Base-by-base conservation (phyloP, 2,329 filamentous ascomycete genomes). In the Stagonosporopsis rhizophila region DNA sequence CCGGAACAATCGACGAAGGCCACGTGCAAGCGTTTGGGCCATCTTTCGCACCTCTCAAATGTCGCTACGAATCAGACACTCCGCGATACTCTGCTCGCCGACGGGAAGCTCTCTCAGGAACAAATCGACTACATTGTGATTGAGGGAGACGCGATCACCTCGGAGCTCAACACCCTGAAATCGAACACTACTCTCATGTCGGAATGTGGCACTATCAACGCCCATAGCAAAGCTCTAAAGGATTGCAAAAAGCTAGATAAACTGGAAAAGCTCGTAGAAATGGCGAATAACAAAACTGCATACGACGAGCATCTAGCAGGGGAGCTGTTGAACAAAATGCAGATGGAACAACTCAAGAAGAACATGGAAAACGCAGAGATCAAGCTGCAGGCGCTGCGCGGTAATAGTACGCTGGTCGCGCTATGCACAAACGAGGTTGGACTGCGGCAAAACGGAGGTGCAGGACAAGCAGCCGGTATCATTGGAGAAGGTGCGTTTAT, bases 41-140 rank as follows among this genome's bases (percentile, higher is more conserved):
- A 52, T 7, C 57, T 73, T n/a, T 63, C 58, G 2, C 44, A 51
- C 5, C 60, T 74, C 40, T 66, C 65, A 17, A 56, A 60, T 2
- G 62, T 72, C 40, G 66, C 66, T 17, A 54, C 60, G 48, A 71
- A 73, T 40, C 63, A 69, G 34, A 72, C 69, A 9, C 41, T 22
- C n/a, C 50, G 71, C n/a, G 56, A 69, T 14, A 49, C 49, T n/a
- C 23, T 67, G 27, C 39, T 64, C 28, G 54, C 67, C 11, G 60
- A 65, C n/a, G 57, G 55, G 41, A 71, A 68, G 27, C 30, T 74
- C 38, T 62, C 58, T 46, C 47, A 58, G 6, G 54, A 60, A 32
- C 49, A 71, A 51, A 53, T 68, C 40, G 60, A 62, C 8, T 56
- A 52, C 14, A 58, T 72, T 39, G 64, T 67, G 35, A 47, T 58